phyloP scores from a whole-genome alignment of 306 rosid species.

The Cicer pinnatifidum region DNA sequence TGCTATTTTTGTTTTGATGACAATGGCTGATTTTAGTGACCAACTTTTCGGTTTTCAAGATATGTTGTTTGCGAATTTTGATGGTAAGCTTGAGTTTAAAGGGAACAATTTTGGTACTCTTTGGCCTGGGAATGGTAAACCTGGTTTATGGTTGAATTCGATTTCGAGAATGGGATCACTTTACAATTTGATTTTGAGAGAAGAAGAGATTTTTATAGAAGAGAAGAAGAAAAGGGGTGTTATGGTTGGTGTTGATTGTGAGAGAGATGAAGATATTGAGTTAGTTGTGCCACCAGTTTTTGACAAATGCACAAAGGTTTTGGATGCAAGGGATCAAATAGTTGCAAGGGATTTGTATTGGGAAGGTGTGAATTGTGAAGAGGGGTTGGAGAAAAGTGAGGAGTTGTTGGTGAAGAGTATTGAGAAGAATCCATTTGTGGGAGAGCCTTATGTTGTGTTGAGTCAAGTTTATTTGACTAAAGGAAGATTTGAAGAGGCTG shows the following conservation, averaged over 20 bases:
- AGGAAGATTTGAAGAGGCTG: constrained; percentile 77
- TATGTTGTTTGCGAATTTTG: constrained; percentile 53
- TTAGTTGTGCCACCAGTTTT: constrained; percentile 73
- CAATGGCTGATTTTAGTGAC: constrained; percentile 85
- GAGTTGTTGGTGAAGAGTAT: constrained; percentile 62
- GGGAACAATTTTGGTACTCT: constrained; percentile 64
- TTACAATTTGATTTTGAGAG: constrained; percentile 66
- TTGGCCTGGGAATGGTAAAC: constrained; percentile 86
- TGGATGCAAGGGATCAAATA: constrained; percentile 71
- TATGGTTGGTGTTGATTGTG: constrained; percentile 10
- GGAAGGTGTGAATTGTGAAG: constrained; percentile 64
- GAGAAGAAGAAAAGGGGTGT: constrained; percentile 43
- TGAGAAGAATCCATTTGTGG: constrained; percentile 75
- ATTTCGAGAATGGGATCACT: constrained; percentile 76
- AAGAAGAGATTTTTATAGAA: constrained; percentile 66
- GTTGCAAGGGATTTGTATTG: constrained; percentile 80
- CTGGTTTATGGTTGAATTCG: constrained; percentile 86
- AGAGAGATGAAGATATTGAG: constrained; percentile 66
- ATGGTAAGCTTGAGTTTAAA: constrained; percentile 64
- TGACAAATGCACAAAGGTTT: constrained; percentile 61
- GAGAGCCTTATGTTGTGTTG: constrained; percentile 79
- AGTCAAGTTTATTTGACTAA: constrained; percentile 60
- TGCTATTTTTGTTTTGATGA: constrained; percentile 73
- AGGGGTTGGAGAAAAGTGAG: constrained; percentile 50
- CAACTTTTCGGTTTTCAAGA: constrained; percentile 82